phyloP scores from a whole-genome alignment of 1,284 basidiomycete species.

The Pisolithus thermaeus region DNA sequence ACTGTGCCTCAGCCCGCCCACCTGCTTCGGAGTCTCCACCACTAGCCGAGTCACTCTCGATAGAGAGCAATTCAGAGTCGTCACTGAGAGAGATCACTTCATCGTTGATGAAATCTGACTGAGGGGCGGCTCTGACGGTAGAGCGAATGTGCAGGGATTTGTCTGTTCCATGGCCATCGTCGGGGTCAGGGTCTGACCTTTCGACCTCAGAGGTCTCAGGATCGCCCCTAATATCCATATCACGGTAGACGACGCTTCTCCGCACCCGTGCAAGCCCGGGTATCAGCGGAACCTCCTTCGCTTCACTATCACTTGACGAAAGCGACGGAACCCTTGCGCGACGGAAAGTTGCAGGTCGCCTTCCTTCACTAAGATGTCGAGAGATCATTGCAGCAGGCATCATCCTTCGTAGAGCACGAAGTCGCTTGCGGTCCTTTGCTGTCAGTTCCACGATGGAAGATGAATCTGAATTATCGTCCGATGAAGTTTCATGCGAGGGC shows the following conservation, averaged over 20 bases:
- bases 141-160: slow-evolving; percentile 14
- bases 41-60: slow-evolving; percentile 23
- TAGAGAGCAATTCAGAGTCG: slow-evolving; percentile 18
- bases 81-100: slow-evolving; percentile 21
- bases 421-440: slow-evolving; percentile 27
- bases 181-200: not conserved
- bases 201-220: slow-evolving; percentile 42
- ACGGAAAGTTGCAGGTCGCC: slow-evolving; percentile 5
- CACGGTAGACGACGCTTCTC: slow-evolving; percentile 26
- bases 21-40: slow-evolving; percentile 26
- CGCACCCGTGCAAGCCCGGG: slow-evolving; percentile 43
- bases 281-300: slow-evolving; percentile 28
- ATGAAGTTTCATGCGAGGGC: slow-evolving; percentile 11
- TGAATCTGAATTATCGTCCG: slow-evolving; percentile 3
- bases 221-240: slow-evolving; percentile 39
- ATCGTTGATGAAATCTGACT: slow-evolving; percentile 7
- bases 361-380: slow-evolving; percentile 20
- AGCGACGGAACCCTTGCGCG: slow-evolving; percentile 11
- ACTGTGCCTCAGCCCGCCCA: slow-evolving; percentile 27
- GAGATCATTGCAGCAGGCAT: slow-evolving; percentile 41
- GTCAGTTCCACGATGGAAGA: slow-evolving; percentile 13
- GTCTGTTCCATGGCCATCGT: not conserved
- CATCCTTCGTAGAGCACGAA: slow-evolving; percentile 36
- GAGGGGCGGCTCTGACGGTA: slow-evolving; percentile 6
- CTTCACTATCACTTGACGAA: slow-evolving; percentile 25